These are phyloP conservation scores for Pseudogymnoascus sp. DNA, from an alignment of 2,329 filamentous ascomycete species.

Conservation along the genomic window DNA sequence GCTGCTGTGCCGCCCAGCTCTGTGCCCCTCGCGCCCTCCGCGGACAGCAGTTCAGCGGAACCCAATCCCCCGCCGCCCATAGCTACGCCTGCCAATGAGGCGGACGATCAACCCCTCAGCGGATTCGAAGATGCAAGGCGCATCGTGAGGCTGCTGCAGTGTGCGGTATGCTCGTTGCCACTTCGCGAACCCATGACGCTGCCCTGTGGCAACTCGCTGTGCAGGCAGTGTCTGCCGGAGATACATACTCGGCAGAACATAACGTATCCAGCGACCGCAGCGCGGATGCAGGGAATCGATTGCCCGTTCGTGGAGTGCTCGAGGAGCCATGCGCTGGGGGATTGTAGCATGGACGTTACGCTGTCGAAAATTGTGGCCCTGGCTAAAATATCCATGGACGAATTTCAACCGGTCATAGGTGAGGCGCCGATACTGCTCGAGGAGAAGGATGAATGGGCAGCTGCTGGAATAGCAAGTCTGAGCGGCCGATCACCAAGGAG, in stretches of 20 bases:
- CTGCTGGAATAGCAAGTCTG: constrained; percentile 36
- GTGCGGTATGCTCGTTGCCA: constrained; percentile 62
- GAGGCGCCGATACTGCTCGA: constrained; percentile 36
- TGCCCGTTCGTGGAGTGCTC: constrained; percentile 64
- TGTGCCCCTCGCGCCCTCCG: not conserved
- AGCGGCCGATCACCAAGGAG: constrained; percentile 28
- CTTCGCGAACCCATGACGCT: constrained; percentile 64
- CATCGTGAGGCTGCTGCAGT: constrained; percentile 70
- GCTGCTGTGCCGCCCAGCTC: constrained; percentile 7
- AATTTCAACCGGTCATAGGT: constrained; percentile 20
- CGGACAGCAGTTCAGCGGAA: not conserved
- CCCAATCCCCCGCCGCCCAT: not conserved
- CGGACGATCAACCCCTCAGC: not conserved
- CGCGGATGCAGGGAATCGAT: constrained; percentile 60
- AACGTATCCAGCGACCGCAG: constrained; percentile 64
- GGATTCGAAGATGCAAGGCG: not conserved
- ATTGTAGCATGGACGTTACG: constrained; percentile 71
- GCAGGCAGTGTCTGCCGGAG: constrained; percentile 64
- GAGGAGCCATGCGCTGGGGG: constrained; percentile 65
- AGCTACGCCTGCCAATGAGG: not conserved
- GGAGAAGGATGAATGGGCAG: constrained; percentile 33
- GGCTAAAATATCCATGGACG: constrained; percentile 30
- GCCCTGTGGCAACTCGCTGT: constrained; percentile 75
- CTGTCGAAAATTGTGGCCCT: constrained; percentile 62
- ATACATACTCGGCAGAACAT: constrained; percentile 60